Evolutionary conservation across 306 rosid genomes (phyloP).

Genomic region (Pyrus betulifolia): DNA sequence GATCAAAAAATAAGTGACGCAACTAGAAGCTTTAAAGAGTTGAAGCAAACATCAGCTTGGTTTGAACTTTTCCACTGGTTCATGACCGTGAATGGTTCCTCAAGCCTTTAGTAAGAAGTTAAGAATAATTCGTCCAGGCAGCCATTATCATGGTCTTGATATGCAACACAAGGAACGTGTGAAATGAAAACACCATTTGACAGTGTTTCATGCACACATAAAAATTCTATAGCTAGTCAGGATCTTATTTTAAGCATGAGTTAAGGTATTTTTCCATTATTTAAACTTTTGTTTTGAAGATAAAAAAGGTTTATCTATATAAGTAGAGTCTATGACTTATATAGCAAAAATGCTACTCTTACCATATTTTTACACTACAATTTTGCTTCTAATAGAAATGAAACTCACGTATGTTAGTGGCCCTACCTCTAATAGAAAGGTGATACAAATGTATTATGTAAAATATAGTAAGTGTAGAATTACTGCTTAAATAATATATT

Average conservation of each 20-base stretch:
- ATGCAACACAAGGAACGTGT: not conserved
- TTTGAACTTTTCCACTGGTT: conserved; percentile 4
- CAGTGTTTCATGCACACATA: not conserved
- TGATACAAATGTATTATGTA: too few species aligned
- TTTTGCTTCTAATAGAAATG: too few species aligned
- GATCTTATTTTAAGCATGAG: not conserved
- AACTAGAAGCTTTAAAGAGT: conserved; percentile 1
- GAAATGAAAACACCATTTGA: not conserved
- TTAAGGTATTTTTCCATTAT: not conserved
- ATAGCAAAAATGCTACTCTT: not conserved
- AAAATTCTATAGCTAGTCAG: not conserved
- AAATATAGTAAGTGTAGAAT: too few species aligned
- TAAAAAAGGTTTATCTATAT: not conserved
- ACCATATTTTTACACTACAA: too few species aligned
- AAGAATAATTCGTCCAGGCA: not conserved
- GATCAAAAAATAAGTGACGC: conserved; percentile 2
- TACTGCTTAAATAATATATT: not conserved
- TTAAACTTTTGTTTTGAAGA: too few species aligned
- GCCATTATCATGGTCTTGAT: not conserved
- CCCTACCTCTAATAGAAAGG: too few species aligned
- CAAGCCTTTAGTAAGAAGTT: not conserved
- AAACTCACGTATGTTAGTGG: too few species aligned
- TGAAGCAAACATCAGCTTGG: conserved; percentile 10
- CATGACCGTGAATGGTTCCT: conserved; percentile 4
- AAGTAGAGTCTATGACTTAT: not conserved